Percentiles rank a stretch among this genome's conserved stretches.
Evolutionary conservation across 2,329 filamentous ascomycete species (phyloP).

Genomic region (Hypoxylon sp.): DNA sequence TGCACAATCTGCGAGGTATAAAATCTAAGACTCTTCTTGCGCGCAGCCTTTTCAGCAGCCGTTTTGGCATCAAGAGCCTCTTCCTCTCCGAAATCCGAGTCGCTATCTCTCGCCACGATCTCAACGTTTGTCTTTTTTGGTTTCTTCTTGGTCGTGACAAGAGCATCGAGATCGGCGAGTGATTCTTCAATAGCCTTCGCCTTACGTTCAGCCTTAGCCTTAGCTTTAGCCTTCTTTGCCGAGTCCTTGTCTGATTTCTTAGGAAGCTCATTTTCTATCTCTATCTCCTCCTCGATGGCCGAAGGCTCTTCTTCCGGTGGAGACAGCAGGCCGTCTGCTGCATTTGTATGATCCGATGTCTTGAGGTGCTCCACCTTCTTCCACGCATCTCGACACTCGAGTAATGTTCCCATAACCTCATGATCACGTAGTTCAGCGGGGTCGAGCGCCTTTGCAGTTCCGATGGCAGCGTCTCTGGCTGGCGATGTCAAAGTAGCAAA

Average conservation of each 20-base stretch:
- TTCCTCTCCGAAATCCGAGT: slow-evolving; percentile 96
- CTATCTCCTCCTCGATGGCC: slow-evolving; percentile 57
- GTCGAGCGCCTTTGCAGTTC: slow-evolving; percentile 72
- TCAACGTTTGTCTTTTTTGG: slow-evolving; percentile 58
- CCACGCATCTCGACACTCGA: slow-evolving; percentile 88
- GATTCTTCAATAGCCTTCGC: slow-evolving; percentile 77
- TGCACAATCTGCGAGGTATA: slow-evolving; percentile 98
- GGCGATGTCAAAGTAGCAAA: slow-evolving; percentile 93
- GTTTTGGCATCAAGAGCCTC: slow-evolving; percentile 82
- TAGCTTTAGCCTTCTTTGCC: slow-evolving; percentile 57
- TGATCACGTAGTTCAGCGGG: slow-evolving; percentile 89
- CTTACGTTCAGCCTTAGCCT: slow-evolving; percentile 58
- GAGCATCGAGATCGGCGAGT: slow-evolving; percentile 77
- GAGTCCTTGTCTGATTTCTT: slow-evolving; percentile 49
- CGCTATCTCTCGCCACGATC: slow-evolving; percentile 63
- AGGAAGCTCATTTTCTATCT: slow-evolving; percentile 41
- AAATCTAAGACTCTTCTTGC: slow-evolving; percentile 94
- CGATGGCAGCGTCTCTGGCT: slow-evolving; percentile 69
- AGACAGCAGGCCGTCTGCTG: slow-evolving; percentile 43
- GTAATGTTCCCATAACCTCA: slow-evolving; percentile 87
- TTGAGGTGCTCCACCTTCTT: slow-evolving; percentile 77
- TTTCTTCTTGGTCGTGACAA: slow-evolving; percentile 66
- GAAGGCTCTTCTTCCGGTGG: slow-evolving; percentile 53
- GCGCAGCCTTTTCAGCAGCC: slow-evolving; percentile 87
- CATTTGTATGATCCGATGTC: slow-evolving; percentile 57